A percentile compares a stretch with the other conserved stretches of the same genome.
phyloP scores from a whole-genome alignment of 2,329 filamentous ascomycete species.

The Dendryphion nanum region DNA sequence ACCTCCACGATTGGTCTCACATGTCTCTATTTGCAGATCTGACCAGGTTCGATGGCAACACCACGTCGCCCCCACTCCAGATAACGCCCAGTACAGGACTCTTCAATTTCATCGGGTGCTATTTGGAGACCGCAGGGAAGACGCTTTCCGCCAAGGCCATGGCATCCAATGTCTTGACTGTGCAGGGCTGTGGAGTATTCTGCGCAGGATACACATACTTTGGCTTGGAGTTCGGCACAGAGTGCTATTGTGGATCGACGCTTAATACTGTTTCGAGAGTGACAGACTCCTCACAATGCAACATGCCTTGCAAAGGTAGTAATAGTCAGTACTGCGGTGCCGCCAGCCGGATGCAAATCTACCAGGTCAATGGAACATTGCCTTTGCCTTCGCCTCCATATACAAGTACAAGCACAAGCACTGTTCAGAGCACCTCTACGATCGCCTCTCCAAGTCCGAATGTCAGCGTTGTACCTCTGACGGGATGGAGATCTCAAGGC shows the following conservation, averaged over 20 bases:
- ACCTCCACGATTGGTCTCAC: constrained; percentile 37
- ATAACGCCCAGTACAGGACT: constrained; percentile 11
- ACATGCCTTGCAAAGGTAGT: constrained; percentile 11
- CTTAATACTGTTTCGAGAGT: constrained; percentile 7
- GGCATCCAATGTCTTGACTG: constrained; percentile 10
- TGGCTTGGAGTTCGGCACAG: constrained; percentile 30
- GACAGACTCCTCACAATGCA: constrained; percentile 5
- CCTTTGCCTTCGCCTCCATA: no score
- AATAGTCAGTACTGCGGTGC: constrained; percentile 12
- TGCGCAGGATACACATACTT: constrained; percentile 29
- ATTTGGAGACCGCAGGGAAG: constrained; percentile 10
- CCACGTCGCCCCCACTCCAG: constrained; percentile 14
- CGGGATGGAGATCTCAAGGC: no score
- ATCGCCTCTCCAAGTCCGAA: no score
- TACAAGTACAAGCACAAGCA: no score
- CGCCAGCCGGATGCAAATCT: constrained; percentile 10
- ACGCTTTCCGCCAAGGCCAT: constrained; percentile 8
- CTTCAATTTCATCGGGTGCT: constrained; percentile 14
- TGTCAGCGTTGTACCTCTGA: no score
- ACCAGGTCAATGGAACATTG: no score
- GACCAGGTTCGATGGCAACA: constrained; percentile 17
- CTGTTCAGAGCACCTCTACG: no score
- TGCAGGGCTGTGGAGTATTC: constrained; percentile 23
- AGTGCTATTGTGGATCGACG: constrained; percentile 14
- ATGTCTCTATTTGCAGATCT: constrained; percentile 42